A percentile compares a stretch with the other conserved stretches of the same genome.
Conservation (phyloP, 352 stramenopile genomes). For the Globisporangium carolinianum region DNA sequence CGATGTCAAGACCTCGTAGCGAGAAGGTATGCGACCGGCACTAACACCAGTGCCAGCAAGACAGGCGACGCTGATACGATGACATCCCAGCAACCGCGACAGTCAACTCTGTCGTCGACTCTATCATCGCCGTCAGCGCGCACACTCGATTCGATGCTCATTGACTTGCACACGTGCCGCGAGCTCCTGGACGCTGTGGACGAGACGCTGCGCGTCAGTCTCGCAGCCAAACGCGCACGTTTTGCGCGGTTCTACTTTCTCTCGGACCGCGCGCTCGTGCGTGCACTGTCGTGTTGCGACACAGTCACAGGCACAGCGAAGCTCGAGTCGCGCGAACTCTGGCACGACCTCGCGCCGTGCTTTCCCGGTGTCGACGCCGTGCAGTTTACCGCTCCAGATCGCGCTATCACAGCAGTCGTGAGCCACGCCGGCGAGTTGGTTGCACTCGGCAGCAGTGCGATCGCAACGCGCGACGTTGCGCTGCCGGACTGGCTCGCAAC, state of each 20-base stretch:
- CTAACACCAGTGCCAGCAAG: background rate
- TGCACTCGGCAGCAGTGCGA: slow-evolving; percentile 37
- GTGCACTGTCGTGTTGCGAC: slow-evolving; percentile 23
- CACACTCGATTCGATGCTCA: slow-evolving; percentile 13
- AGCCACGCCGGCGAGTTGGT: slow-evolving; percentile 48
- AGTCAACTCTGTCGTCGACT: background rate
- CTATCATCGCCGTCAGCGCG: background rate
- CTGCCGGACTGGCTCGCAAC: slow-evolving; percentile 50
- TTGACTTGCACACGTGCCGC: slow-evolving; percentile 27
- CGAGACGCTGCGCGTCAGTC: slow-evolving; percentile 29
- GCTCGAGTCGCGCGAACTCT: slow-evolving; percentile 22
- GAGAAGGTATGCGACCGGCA: too few relatives aligned
- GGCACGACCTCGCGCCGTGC: slow-evolving; percentile 36
- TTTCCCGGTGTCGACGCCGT: slow-evolving; percentile 54
- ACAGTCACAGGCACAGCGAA: slow-evolving; percentile 2
- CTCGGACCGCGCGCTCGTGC: slow-evolving; percentile 50
- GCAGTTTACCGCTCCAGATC: slow-evolving; percentile 26
- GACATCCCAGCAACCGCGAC: background rate
- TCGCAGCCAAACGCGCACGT: slow-evolving; percentile 41
- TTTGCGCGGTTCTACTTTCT: slow-evolving; percentile 73
- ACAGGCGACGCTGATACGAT: background rate
- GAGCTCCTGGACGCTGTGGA: slow-evolving; percentile 38
- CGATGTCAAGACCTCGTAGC: slow-evolving; percentile 30
- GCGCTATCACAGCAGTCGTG: slow-evolving; percentile 51
- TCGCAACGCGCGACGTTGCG: slow-evolving; percentile 28